A percentile compares a stretch with the other conserved stretches of the same genome.
Evolutionary conservation across 352 stramenopile genomes (phyloP).

Genomic region (Globisporangium paroecandrum): DNA sequence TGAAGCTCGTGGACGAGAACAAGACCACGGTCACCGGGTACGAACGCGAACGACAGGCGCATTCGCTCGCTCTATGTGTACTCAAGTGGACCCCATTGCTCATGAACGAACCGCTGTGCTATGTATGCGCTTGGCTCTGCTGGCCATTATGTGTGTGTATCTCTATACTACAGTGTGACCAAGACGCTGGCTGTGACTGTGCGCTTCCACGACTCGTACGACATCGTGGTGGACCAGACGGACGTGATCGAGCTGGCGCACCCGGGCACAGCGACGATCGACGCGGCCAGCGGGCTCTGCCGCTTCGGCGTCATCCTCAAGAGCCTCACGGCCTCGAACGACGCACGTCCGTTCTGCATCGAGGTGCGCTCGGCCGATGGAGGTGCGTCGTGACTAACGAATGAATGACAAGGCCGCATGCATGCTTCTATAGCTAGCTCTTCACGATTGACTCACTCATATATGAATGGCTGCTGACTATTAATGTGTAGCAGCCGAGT

Average conservation of each 20-base stretch:
- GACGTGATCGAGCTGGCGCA: slow-evolving; percentile 29
- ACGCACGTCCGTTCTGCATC: slow-evolving; percentile 66
- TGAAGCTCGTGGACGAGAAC: slow-evolving; percentile 63
- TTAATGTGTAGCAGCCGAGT: slow-evolving; percentile 38
- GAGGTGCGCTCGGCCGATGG: slow-evolving; percentile 48
- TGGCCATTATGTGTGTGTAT: not conserved
- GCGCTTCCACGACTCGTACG: slow-evolving; percentile 75
- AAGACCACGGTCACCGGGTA: slow-evolving; percentile 58
- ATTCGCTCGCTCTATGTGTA: not conserved
- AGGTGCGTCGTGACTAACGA: slow-evolving; percentile 5
- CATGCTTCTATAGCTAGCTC: not conserved
- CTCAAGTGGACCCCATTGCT: not conserved
- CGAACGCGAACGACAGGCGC: slow-evolving; percentile 1
- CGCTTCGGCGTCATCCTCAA: slow-evolving; percentile 44
- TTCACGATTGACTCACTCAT: not conserved
- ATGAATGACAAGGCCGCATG: not conserved
- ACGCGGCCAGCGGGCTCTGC: slow-evolving; percentile 40
- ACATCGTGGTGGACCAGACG: slow-evolving; percentile 62
- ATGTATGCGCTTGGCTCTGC: not conserved
- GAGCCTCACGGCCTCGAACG: slow-evolving; percentile 48
- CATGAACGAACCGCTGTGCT: not conserved
- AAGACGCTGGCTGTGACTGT: slow-evolving; percentile 52
- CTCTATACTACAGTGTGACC: slow-evolving; percentile 20
- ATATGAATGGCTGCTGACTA: not conserved
- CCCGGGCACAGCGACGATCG: slow-evolving; percentile 19